Evolutionary conservation across 2,329 filamentous ascomycete species (phyloP), one percentile per base, ranked within the genome.

Genomic region (Coniochaeta ligniaria): DNA sequence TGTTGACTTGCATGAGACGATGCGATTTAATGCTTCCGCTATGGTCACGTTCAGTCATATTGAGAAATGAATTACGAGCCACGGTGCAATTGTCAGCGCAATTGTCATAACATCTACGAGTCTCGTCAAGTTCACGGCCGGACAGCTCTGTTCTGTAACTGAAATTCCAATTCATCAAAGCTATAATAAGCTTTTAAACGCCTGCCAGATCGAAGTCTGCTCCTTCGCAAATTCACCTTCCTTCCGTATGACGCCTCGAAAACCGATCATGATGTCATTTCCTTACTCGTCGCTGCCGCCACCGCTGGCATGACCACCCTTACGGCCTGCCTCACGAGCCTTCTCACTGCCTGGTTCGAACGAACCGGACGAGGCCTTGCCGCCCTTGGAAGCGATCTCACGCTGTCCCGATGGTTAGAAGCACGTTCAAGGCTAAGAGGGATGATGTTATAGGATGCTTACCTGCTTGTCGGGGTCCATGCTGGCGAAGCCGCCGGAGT

Each of bases 351-450:
- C 80, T 0, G 76, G 75, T 66, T 84, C 78, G 59, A 85, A 85
- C 3, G 77, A 81, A 5, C 83, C 81, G 38, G 75, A 74, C 0
- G 81, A 83, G 0, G 79, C 77, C 58, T 83, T 73, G 5, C 81
- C 82, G 11, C 83, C 83, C 68, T 76, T 73, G 12, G 82, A 84
- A 1, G 83, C 82, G 61, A 85, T 83, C 1, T 84, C 76, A 22
- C 74, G 72, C 81, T 83, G 54, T 3, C 2, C 5, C 31, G 60
- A 72, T 70, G 64, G 38, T 72, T 20, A 43, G 66, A 9, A 36
- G 35, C 35, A 36, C 12, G 35, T 36, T 36, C 7, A 36, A 14
- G 12, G 12, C 31, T 57, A 14, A 3, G 20, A 47, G 43, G 64
- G 70, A 67, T n/a, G n/a, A 11, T 6, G 17, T 17, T 22, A 8